A percentile compares a stretch with the other conserved stretches of the same genome.
Evolutionary conservation across 2,329 filamentous ascomycete species (phyloP).

Genomic region (Eurotiales sp.): DNA sequence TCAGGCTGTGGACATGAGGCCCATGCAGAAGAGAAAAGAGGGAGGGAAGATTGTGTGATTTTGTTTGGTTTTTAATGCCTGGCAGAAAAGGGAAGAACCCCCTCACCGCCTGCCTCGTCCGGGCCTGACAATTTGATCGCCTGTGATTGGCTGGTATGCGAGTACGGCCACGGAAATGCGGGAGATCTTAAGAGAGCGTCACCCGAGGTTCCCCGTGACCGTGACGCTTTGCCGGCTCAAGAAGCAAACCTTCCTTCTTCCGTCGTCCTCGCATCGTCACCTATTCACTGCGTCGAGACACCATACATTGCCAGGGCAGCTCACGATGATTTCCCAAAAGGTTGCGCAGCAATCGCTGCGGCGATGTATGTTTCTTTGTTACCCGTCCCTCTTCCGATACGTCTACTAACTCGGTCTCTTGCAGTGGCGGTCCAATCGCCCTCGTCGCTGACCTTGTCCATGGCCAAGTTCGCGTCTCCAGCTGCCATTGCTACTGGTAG

Average conservation of each 20-base stretch:
- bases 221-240: slow-evolving; percentile 27
- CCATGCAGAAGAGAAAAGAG: slow-evolving; percentile 26
- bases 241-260: background rate
- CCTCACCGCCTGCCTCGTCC: slow-evolving; percentile 27
- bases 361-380: slow-evolving; percentile 41
- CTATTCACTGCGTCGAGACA: slow-evolving; percentile 15
- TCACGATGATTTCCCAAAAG: slow-evolving; percentile 47
- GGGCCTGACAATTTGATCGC: slow-evolving; percentile 27
- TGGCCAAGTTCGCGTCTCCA: slow-evolving; percentile 42
- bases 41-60: slow-evolving; percentile 2
- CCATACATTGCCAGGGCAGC: slow-evolving; percentile 18
- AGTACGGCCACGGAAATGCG: too few relatives aligned
- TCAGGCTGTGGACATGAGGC: slow-evolving; percentile 22
- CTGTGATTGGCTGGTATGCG: slow-evolving; percentile 31
- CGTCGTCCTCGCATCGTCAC: background rate
- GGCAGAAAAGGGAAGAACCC: slow-evolving; percentile 31
- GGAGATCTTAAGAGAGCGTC: too few relatives aligned
- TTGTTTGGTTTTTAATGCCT: too few relatives aligned
- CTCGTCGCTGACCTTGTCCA: slow-evolving; percentile 38
- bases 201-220: slow-evolving; percentile 39
- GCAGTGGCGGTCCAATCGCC: slow-evolving; percentile 45
- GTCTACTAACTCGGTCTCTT: slow-evolving; percentile 19
- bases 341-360: slow-evolving; percentile 46
- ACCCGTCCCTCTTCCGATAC: background rate
- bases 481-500: slow-evolving; percentile 42